Conservation (phyloP, 2,329 filamentous ascomycete species). For the Epichloe gansuensis region DNA sequence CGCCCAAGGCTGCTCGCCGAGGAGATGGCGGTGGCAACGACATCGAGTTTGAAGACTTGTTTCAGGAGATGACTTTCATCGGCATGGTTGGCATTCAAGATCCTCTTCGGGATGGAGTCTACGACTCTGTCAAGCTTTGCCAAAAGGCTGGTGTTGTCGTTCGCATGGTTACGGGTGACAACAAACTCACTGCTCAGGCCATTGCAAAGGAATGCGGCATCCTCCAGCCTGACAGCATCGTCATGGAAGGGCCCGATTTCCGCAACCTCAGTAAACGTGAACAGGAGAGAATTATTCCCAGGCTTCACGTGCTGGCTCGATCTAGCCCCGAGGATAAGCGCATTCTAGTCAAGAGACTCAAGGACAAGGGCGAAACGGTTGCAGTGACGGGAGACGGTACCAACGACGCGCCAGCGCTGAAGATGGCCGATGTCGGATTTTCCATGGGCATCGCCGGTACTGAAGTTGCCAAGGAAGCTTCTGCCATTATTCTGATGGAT, state of each 20-base stretch:
- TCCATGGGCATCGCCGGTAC: slow-evolving; percentile 78
- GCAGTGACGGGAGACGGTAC: slow-evolving; percentile 76
- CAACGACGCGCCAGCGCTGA: slow-evolving; percentile 71
- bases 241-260: slow-evolving; percentile 70
- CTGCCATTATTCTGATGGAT: slow-evolving; percentile 76
- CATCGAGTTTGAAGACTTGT: slow-evolving; percentile 53
- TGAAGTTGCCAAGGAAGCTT: slow-evolving; percentile 75
- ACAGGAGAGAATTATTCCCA: slow-evolving; percentile 54
- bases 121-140: slow-evolving; percentile 57
- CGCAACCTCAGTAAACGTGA: slow-evolving; percentile 54
- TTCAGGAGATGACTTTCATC: slow-evolving; percentile 54
- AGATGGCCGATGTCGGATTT: slow-evolving; percentile 71
- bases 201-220: slow-evolving; percentile 73
- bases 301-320: slow-evolving; percentile 57
- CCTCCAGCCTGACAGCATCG: slow-evolving; percentile 50
- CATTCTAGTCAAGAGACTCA: slow-evolving; percentile 56
- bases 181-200: slow-evolving; percentile 64
- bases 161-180: slow-evolving; percentile 79
- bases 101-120: slow-evolving; percentile 62
- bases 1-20: slow-evolving; percentile 49
- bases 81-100: slow-evolving; percentile 71
- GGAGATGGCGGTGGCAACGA: slow-evolving; percentile 44
- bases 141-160: slow-evolving; percentile 67
- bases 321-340: slow-evolving; percentile 70
- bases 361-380: slow-evolving; percentile 62